Evolutionary conservation across 176 grass and related monocot genomes (phyloP).

Genomic region (Rhynchospora pubera): DNA sequence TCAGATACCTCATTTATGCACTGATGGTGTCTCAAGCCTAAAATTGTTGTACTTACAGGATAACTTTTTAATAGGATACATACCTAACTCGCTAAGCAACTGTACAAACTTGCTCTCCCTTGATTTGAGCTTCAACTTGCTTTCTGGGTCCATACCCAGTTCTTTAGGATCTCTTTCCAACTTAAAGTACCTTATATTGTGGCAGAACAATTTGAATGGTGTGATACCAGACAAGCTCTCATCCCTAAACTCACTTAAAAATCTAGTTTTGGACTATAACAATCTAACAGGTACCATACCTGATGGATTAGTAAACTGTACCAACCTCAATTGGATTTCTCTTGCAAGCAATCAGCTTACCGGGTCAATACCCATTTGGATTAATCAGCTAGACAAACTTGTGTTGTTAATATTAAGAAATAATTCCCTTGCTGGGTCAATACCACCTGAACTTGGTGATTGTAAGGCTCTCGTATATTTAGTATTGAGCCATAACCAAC

Average conservation of each 20-base stretch:
- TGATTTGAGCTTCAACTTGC: constrained; percentile 26
- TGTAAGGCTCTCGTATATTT: constrained; percentile 22
- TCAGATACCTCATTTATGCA: constrained; percentile 57
- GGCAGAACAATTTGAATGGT: constrained; percentile 19
- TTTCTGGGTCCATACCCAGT: constrained; percentile 5
- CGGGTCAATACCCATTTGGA: background rate
- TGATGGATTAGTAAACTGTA: constrained; percentile 4
- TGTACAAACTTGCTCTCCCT: constrained; percentile 16
- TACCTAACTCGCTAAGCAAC: background rate
- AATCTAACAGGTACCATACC: background rate
- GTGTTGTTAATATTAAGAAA: background rate
- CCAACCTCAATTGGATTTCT: constrained; percentile 11
- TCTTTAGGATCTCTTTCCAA: background rate
- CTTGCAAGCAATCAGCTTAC: constrained; percentile 12
- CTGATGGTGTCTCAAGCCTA: background rate
- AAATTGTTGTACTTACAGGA: constrained; percentile 20
- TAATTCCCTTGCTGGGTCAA: constrained; percentile 3
- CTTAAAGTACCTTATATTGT: constrained; percentile 11
- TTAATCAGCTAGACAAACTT: background rate
- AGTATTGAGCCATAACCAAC: constrained; percentile 15
- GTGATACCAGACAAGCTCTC: constrained; percentile 10
- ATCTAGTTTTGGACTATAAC: constrained; percentile 27
- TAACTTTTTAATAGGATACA: constrained; percentile 10
- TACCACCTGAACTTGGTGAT: constrained; percentile 5
- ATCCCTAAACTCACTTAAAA: constrained; percentile 1